phyloP scores from a whole-genome alignment of 2,329 filamentous ascomycete genomes.

The Fusarium sp. region DNA sequence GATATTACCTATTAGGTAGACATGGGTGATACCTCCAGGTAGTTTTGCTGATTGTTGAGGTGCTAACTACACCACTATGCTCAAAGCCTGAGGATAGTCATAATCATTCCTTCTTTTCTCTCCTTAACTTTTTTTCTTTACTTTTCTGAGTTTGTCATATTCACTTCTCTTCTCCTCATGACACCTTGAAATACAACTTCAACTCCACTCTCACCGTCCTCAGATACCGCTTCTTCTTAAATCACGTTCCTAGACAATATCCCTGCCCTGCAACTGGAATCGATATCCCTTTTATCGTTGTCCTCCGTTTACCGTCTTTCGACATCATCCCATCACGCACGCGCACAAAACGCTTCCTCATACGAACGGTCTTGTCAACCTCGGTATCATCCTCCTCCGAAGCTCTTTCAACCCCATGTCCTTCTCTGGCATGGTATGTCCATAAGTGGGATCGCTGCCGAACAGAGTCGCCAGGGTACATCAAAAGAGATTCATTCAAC shows the following conservation, averaged over 20 bases:
- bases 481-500: constrained; percentile 28
- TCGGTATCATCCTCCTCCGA: constrained; percentile 18
- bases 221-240: constrained; percentile 17
- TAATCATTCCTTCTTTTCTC: neutral
- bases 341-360: constrained; percentile 5
- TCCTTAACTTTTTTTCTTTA: constrained; percentile 5
- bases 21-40: constrained; percentile 18
- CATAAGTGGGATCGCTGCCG: constrained; percentile 49
- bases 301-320: constrained; percentile 13
- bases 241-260: constrained; percentile 1
- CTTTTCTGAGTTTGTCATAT: neutral
- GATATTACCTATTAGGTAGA: constrained; percentile 20
- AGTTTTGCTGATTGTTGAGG: constrained; percentile 23
- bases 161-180: constrained; percentile 14
- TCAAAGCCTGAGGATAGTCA: neutral
- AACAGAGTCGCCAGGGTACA: constrained; percentile 42
- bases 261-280: constrained; percentile 16
- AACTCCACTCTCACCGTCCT: constrained; percentile 25
- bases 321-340: constrained; percentile 33
- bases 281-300: constrained; percentile 22
- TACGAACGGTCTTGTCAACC: constrained; percentile 15
- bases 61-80: constrained; percentile 10
- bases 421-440: constrained; percentile 36
- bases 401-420: constrained; percentile 33
- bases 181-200: constrained; percentile 6